Evolutionary conservation across 495 filamentous ascomycete genomes (phyloP), one percentile per base, ranked within the genome.

Genomic region (Rhizodiscina lignyota): DNA sequence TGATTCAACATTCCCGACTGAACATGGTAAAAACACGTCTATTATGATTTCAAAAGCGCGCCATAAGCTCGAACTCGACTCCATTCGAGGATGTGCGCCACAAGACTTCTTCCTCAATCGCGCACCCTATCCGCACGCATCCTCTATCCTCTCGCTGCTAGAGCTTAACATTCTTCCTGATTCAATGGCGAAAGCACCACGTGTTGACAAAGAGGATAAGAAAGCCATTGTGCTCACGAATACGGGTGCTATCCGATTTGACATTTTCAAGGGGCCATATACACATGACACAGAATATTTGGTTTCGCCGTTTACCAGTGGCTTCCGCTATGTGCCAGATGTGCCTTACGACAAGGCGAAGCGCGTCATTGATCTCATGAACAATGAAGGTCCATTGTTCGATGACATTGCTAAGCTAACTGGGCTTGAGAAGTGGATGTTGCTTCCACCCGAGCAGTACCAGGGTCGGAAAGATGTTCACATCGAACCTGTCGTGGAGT

Each of bases 231-330:
- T 74, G 5, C 68, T 96, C 41, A 58, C 77, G 19, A 97, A 97
- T 51, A 91, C 83, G 4, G 89, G 89, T 6, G 79, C 79, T 2
- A 73, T 96, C 38, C 79, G 89, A 31, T 96, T 94, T 50, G 89
- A 97, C 50, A 77, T 97, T 42, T 93, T 94, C 66, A 68, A 86
- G 50, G 91, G 89, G 0, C 60, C 74, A 1, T 94, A 94, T 44
- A 94, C 89, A 0, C 71, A 66, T 32, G 89, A 97, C 47, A 77
- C 76, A 0, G 78, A 74, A 2, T 94, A 71, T 50, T 77, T 83
- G 30, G 67, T 94, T 33, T 93, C 82, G 2, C 89, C 89, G 2
- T 97, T 97, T 53, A 74, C 72, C 0, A 89, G 76, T 52, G 68
- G 68, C 3, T 79, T 94, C 43, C 60, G 64, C n/a, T 82, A 76